Percentiles rank a stretch among this genome's conserved stretches.
Conservation (phyloP, 768 basidiomycete species). For the Psilocybe azurescens region DNA sequence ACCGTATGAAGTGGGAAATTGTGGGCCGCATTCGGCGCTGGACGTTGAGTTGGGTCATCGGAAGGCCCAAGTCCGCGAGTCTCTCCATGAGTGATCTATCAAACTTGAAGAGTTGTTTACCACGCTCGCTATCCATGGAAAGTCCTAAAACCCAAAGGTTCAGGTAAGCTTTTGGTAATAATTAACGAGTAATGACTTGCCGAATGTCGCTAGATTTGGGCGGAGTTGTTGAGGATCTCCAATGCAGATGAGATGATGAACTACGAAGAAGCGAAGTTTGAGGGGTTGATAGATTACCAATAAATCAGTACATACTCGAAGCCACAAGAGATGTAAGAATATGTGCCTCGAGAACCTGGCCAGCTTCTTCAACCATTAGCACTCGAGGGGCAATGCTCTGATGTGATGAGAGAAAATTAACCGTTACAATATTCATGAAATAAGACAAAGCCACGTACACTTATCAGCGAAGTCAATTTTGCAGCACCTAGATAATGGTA, state of each 20-base stretch:
- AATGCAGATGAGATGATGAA: constrained; percentile 78
- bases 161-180: background rate
- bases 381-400: constrained; percentile 66
- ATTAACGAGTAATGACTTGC: constrained; percentile 38
- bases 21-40: constrained; percentile 78
- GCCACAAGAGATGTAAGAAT: constrained; percentile 66
- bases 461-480: constrained; percentile 16
- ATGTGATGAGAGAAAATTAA: background rate
- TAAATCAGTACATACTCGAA: constrained; percentile 29
- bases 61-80: constrained; percentile 55
- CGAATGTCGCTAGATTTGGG: constrained; percentile 65
- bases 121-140: constrained; percentile 68
- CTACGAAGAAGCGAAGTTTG: constrained; percentile 16
- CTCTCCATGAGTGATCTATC: constrained; percentile 82
- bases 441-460: background rate
- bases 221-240: constrained; percentile 81
- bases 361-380: constrained; percentile 80
- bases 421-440: background rate
- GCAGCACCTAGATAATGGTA: constrained; percentile 11
- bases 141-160: constrained; percentile 54
- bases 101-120: constrained; percentile 59
- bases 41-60: constrained; percentile 73
- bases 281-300: background rate
- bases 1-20: constrained; percentile 69
- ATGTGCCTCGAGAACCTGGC: constrained; percentile 83